phyloP scores from a whole-genome alignment of 2,329 filamentous ascomycete species.

The Trichoderma sp. region DNA sequence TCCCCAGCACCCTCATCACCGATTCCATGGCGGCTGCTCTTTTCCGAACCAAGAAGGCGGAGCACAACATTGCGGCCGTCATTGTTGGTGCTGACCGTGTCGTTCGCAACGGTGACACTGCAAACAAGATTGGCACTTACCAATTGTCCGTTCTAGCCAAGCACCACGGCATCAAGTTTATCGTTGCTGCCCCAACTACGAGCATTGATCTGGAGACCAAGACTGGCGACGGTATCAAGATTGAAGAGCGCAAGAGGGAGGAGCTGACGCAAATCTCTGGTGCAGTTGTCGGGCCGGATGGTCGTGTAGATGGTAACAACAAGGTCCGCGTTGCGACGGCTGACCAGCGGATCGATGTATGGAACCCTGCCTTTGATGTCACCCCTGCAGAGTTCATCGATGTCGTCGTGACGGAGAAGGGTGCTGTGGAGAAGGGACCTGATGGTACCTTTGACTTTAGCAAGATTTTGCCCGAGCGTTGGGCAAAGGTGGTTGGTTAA shows the following conservation, averaged over 20 bases:
- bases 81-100: conserved; percentile 95
- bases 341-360: conserved; percentile 74
- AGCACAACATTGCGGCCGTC: conserved; percentile 74
- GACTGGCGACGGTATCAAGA: conserved; percentile 76
- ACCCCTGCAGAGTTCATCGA: conserved; percentile 88
- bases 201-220: conserved; percentile 84
- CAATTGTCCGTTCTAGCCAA: conserved; percentile 84
- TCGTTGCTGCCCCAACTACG: conserved; percentile 91
- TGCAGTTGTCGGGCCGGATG: conserved; percentile 63
- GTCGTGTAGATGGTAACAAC: conserved; percentile 58
- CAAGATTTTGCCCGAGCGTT: conserved; percentile 54
- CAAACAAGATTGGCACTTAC: conserved; percentile 98
- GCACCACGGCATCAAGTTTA: conserved; percentile 86
- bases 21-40: conserved; percentile 95
- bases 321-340: conserved; percentile 78
- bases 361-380: conserved; percentile 97
- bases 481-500: conserved; percentile 37
- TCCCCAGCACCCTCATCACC: conserved; percentile 87
- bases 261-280: conserved; percentile 86
- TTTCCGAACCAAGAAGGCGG: conserved; percentile 60
- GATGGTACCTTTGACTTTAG: conserved; percentile 68
- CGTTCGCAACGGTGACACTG: conserved; percentile 93
- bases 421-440: conserved; percentile 73
- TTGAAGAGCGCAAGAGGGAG: conserved; percentile 78
- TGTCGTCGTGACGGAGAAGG: conserved; percentile 88